Percentiles rank a stretch among this genome's conserved stretches.
These are phyloP conservation scores for Apiotrichum mycotoxinovorans DNA, from an alignment of 1,284 basidiomycete genomes.

Conservation along the genomic window DNA sequence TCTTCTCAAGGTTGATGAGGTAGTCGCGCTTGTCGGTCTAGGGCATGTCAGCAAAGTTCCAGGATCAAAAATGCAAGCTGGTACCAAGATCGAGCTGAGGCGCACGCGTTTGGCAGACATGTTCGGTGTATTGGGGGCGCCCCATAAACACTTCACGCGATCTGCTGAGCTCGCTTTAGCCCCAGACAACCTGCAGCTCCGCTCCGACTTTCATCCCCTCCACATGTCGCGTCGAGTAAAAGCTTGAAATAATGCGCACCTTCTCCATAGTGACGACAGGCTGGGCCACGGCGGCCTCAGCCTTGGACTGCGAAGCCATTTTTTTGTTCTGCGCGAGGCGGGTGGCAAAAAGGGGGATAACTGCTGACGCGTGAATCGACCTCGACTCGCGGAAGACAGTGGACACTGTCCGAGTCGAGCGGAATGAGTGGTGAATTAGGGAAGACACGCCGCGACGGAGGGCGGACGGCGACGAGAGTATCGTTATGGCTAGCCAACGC, in stretches of 20 bases:
- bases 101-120: too few relatives aligned
- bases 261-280: constrained; percentile 48
- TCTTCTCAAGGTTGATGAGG: constrained; percentile 74
- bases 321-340: neutral
- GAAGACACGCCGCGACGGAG: constrained; percentile 5
- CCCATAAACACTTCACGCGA: too few relatives aligned
- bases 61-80: neutral
- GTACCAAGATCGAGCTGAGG: too few relatives aligned
- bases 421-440: neutral
- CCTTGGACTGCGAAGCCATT: constrained; percentile 20
- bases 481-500: constrained; percentile 2
- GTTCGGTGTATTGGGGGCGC: too few relatives aligned
- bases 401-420: neutral
- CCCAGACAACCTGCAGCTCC: too few relatives aligned
- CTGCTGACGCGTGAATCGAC: constrained; percentile 1
- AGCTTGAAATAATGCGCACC: constrained; percentile 18
- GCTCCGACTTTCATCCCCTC: too few relatives aligned
- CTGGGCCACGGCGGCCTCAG: constrained; percentile 30
- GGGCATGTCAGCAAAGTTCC: constrained; percentile 15
- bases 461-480: constrained; percentile 1
- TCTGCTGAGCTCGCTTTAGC: too few relatives aligned
- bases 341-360: neutral
- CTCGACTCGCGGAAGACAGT: neutral
- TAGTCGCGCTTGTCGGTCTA: constrained; percentile 91
- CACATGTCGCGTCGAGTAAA: neutral